Evolutionary conservation across 2,329 filamentous ascomycete species (phyloP).

Genomic region (Fusarium denticulatum): DNA sequence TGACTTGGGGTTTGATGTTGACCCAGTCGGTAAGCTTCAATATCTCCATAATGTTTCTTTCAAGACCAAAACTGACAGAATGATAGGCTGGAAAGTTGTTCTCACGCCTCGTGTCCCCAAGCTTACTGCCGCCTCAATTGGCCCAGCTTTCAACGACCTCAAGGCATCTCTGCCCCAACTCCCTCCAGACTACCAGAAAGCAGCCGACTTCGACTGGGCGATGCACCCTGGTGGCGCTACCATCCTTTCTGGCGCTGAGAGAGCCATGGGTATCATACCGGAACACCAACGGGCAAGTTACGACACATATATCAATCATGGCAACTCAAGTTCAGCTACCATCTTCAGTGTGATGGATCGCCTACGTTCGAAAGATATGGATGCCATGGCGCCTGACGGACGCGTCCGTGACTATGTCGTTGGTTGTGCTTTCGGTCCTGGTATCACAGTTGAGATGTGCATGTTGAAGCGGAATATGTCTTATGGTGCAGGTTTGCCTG

Average conservation of each 20-base stretch:
- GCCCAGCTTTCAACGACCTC: slow-evolving; percentile 64
- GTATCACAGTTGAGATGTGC: slow-evolving; percentile 75
- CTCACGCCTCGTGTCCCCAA: slow-evolving; percentile 70
- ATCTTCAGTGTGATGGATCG: slow-evolving; percentile 74
- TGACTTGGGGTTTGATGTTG: slow-evolving; percentile 73
- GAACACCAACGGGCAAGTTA: slow-evolving; percentile 77
- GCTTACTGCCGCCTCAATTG: slow-evolving; percentile 61
- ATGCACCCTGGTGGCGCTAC: slow-evolving; percentile 76
- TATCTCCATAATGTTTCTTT: background rate
- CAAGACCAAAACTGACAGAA: slow-evolving; percentile 23
- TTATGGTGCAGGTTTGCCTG: slow-evolving; percentile 39
- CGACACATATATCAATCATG: slow-evolving; percentile 73
- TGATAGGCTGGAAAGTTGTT: slow-evolving; percentile 71
- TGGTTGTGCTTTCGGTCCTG: slow-evolving; percentile 76
- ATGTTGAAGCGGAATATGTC: slow-evolving; percentile 62
- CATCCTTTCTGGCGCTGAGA: slow-evolving; percentile 71
- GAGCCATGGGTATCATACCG: slow-evolving; percentile 64
- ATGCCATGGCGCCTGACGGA: slow-evolving; percentile 61
- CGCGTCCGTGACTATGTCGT: slow-evolving; percentile 67
- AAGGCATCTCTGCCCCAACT: slow-evolving; percentile 58
- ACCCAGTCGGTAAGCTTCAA: slow-evolving; percentile 62
- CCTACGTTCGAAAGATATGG: slow-evolving; percentile 69
- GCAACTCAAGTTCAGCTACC: slow-evolving; percentile 76
- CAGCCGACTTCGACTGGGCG: slow-evolving; percentile 76
- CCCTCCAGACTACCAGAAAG: slow-evolving; percentile 54